Base-by-base conservation (phyloP, 345 rosid genomes). In the Eucalyptus cloeziana region DNA sequence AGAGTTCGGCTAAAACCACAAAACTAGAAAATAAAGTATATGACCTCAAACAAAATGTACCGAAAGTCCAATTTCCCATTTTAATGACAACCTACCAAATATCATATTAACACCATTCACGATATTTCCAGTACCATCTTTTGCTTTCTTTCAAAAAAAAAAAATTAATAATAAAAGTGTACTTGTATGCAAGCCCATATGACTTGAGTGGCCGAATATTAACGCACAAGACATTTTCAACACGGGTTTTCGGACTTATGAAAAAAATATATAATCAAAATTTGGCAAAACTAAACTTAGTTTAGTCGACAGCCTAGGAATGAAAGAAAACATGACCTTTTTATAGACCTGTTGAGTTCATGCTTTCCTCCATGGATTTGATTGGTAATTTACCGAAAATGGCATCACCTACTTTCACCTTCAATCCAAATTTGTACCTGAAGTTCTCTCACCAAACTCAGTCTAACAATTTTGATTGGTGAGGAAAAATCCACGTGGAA, bases 181-280 rank as follows among this genome's bases (percentile, higher is more conserved):
- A 76, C 8, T 37, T 71, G 27, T 11, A 22, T 37, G 5, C 14
- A 40, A 37, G 8, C 83, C 47, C 47, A 40, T 76, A 76, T 71
- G 83, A 71, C 45, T 37, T 37, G 4, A 24, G 43, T 71, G 4
- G 8, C 45, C 13, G 83, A 71, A 37, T 71, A 71, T 37, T 21
- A 19, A 71, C 0, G 16, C 27, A 71, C 44, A 2, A 19, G 0
- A 71, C 27, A 37, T 71, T 71, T 71, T 71, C 1, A 71, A 19
- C 45, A 37, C 3, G 4, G 81, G 6, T 45, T 71, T 71, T 19
- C 2, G 0, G 4, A 71, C 45, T 71, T 24, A 24, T 0, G 19
- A 71, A 71, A 43, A 76, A 37, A 37, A 37, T 9, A 4, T 9
- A 33, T 3, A 16, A 21, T 76, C 47, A 11, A 76, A 40, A 21